These are phyloP conservation scores for Elsinoe arachidis DNA, from an alignment of 2,329 filamentous ascomycete genomes.

Conservation along the genomic window DNA sequence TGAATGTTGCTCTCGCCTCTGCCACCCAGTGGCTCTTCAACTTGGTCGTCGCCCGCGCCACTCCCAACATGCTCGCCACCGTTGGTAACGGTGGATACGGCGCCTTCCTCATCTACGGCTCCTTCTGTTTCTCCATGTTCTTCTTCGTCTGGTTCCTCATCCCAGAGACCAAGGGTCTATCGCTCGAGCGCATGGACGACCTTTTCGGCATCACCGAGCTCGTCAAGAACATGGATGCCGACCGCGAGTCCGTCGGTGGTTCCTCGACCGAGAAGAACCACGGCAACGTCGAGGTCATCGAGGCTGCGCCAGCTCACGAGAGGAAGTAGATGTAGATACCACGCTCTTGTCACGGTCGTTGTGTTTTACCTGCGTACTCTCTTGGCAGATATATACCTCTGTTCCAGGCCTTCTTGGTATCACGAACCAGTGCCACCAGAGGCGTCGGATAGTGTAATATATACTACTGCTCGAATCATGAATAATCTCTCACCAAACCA, in stretches of 20 bases:
- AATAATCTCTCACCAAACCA: not conserved
- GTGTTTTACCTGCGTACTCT: not conserved
- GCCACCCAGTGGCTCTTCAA: constrained; percentile 63
- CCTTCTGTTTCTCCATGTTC: constrained; percentile 57
- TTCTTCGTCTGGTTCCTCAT: constrained; percentile 59
- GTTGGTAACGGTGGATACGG: constrained; percentile 43
- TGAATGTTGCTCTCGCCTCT: constrained; percentile 61
- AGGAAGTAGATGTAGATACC: not conserved
- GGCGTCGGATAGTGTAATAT: not conserved
- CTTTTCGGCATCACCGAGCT: constrained; percentile 23
- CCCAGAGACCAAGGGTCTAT: constrained; percentile 60
- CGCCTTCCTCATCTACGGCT: constrained; percentile 61
- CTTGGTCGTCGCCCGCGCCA: constrained; percentile 60
- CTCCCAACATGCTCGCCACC: constrained; percentile 57
- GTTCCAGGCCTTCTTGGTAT: not conserved
- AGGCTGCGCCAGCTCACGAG: not conserved
- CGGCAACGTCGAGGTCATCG: constrained; percentile 8
- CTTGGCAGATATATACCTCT: constrained; percentile 2
- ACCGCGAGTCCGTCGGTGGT: constrained; percentile 8
- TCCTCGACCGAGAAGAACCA: not conserved
- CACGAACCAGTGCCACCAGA: not conserved
- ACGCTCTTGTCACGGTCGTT: not conserved
- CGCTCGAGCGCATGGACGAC: constrained; percentile 25
- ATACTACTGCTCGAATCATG: not conserved
- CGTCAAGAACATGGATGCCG: constrained; percentile 15